phyloP scores from a whole-genome alignment of 148 eudicot species.

The Pouteria glomerata region DNA sequence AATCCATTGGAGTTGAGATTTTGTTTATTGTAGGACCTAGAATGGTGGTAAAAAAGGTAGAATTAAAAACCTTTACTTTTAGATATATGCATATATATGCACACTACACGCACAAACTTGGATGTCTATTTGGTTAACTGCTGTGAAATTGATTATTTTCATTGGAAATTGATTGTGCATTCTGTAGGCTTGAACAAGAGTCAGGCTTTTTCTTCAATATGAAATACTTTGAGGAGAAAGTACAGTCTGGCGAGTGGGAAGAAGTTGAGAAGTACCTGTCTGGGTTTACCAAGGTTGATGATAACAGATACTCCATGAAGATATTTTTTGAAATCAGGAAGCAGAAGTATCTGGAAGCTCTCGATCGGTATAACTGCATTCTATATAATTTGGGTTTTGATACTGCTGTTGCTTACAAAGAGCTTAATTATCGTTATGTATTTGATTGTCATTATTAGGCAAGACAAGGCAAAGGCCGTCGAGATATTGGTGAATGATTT shows the following conservation, averaged over 20 bases:
- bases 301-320: slow-evolving; percentile 89
- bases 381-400: not conserved
- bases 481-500: slow-evolving; percentile 73
- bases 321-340: slow-evolving; percentile 84
- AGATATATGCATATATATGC: not conserved
- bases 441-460: slow-evolving; percentile 40
- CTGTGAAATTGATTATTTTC: not conserved
- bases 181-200: slow-evolving; percentile 80
- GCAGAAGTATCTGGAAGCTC: slow-evolving; percentile 91
- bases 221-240: slow-evolving; percentile 89
- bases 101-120: not conserved
- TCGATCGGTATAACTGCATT: slow-evolving; percentile 44
- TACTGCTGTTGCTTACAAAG: not conserved
- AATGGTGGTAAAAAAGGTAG: not conserved
- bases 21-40: slow-evolving; percentile 3
- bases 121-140: not conserved
- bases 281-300: slow-evolving; percentile 83
- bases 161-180: not conserved
- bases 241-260: slow-evolving; percentile 87
- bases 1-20: not conserved
- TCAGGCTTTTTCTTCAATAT: slow-evolving; percentile 85
- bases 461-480: slow-evolving; percentile 79
- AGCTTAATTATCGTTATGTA: slow-evolving; percentile 3
- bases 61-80: not conserved
- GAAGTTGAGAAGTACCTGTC: slow-evolving; percentile 87